These are phyloP conservation scores for Ophiostoma fasciatum DNA, from an alignment of 2,329 filamentous ascomycete species.

Conservation along the genomic window DNA sequence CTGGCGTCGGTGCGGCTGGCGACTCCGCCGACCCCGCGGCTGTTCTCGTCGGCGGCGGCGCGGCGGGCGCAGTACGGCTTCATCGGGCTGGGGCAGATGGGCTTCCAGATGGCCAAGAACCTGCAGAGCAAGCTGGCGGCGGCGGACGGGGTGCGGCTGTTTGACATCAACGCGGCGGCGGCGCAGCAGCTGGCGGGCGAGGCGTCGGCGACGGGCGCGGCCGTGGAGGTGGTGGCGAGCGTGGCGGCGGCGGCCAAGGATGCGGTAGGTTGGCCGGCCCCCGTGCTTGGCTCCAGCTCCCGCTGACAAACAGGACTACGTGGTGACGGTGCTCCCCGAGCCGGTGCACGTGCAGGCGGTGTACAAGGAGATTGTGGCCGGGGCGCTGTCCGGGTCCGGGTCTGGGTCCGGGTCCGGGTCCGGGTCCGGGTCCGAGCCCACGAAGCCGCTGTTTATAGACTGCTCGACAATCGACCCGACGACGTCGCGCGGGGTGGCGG, in stretches of 20 bases:
- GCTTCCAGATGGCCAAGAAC: conserved; percentile 49
- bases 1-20: too few species aligned
- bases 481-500: conserved; percentile 65
- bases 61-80: conserved; percentile 41
- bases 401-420: too few species aligned
- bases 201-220: conserved; percentile 29
- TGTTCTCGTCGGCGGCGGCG: conserved; percentile 32
- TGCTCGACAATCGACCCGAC: conserved; percentile 91
- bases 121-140: conserved; percentile 40
- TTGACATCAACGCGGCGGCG: conserved; percentile 39
- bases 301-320: conserved; percentile 47
- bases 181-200: conserved; percentile 32
- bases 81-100: conserved; percentile 47
- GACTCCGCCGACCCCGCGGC: not conserved
- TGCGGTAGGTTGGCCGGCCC: conserved; percentile 32
- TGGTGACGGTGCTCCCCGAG: conserved; percentile 82
- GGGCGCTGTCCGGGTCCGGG: too few species aligned
- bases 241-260: conserved; percentile 34
- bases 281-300: too few species aligned
- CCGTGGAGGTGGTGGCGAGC: conserved; percentile 28
- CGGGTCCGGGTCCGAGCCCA: conserved; percentile 39
- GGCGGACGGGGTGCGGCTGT: conserved; percentile 35
- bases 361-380: conserved; percentile 59
- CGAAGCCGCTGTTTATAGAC: conserved; percentile 68
- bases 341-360: conserved; percentile 76